phyloP scores from a whole-genome alignment of 352 stramenopile species.

The Pythium aristosporum region DNA sequence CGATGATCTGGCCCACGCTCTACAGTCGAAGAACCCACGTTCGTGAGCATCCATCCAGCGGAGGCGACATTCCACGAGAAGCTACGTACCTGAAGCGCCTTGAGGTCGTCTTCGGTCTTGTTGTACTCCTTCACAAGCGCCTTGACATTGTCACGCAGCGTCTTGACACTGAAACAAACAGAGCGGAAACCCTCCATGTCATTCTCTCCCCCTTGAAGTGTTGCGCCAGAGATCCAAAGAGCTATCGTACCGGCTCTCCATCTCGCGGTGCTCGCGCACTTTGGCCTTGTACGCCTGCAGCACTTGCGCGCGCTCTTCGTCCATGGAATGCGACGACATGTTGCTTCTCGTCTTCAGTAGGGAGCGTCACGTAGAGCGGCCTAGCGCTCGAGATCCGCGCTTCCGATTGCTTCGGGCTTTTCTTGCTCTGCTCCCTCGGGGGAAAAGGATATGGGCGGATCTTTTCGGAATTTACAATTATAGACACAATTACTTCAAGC shows the following conservation, averaged over 20 bases:
- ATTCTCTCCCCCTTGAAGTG: not conserved
- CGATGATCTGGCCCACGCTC: constrained; percentile 99
- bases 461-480: constrained; percentile 9
- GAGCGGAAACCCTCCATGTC: not conserved
- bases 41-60: not conserved
- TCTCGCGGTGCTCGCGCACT: constrained; percentile 96
- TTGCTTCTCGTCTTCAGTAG: not conserved
- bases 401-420: constrained; percentile 28
- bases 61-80: not conserved
- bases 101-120: constrained; percentile 99
- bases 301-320: constrained; percentile 91
- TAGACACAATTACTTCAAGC: not conserved
- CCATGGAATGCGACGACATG: constrained; percentile 65
- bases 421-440: constrained; percentile 12
- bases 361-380: not conserved
- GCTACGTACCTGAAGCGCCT: constrained; percentile 80
- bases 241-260: constrained; percentile 84
- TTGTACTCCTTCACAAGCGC: constrained; percentile 96
- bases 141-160: constrained; percentile 96
- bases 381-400: not conserved
- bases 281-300: constrained; percentile 95
- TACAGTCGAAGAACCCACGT: constrained; percentile 32
- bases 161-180: constrained; percentile 88
- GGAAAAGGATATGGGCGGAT: constrained; percentile 30
- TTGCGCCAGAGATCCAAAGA: not conserved